These are phyloP conservation scores for Penicillium crystallinum DNA, from an alignment of 495 filamentous ascomycete species.

Conservation along the genomic window DNA sequence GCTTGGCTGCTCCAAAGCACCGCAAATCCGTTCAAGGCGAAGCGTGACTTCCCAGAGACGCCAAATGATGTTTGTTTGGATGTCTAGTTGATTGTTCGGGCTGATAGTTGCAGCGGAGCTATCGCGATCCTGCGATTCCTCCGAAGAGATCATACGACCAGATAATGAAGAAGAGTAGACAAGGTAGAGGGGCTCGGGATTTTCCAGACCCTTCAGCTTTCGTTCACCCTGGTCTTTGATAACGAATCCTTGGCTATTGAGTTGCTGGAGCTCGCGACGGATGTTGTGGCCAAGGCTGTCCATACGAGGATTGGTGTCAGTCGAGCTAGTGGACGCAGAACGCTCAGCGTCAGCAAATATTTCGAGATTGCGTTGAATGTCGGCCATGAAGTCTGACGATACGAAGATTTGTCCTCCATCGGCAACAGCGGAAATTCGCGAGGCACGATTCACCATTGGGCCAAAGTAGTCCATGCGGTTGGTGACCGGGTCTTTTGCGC, in stretches of 20 bases:
- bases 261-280: slow-evolving; percentile 76
- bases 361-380: slow-evolving; percentile 87
- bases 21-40: slow-evolving; percentile 87
- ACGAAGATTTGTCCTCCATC: slow-evolving; percentile 97
- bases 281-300: slow-evolving; percentile 58
- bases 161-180: slow-evolving; percentile 86
- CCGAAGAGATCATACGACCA: slow-evolving; percentile 66
- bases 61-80: slow-evolving; percentile 84
- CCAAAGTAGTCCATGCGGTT: slow-evolving; percentile 99
- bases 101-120: slow-evolving; percentile 38
- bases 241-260: slow-evolving; percentile 90
- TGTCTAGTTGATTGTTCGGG: slow-evolving; percentile 54
- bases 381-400: slow-evolving; percentile 91
- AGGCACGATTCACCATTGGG: slow-evolving; percentile 96
- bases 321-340: slow-evolving; percentile 59
- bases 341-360: slow-evolving; percentile 75
- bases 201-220: slow-evolving; percentile 94
- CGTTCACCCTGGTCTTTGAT: slow-evolving; percentile 92
- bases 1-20: slow-evolving; percentile 65
- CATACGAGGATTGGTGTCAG: slow-evolving; percentile 62
- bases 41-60: slow-evolving; percentile 83
- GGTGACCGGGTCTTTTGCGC: slow-evolving; percentile 91
- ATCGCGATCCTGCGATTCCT: slow-evolving; percentile 34
- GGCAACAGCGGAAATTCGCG: slow-evolving; percentile 87
- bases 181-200: slow-evolving; percentile 90